Evolutionary conservation across 768 basidiomycete genomes (phyloP).

Genomic region (Cystobasidium tubakii): DNA sequence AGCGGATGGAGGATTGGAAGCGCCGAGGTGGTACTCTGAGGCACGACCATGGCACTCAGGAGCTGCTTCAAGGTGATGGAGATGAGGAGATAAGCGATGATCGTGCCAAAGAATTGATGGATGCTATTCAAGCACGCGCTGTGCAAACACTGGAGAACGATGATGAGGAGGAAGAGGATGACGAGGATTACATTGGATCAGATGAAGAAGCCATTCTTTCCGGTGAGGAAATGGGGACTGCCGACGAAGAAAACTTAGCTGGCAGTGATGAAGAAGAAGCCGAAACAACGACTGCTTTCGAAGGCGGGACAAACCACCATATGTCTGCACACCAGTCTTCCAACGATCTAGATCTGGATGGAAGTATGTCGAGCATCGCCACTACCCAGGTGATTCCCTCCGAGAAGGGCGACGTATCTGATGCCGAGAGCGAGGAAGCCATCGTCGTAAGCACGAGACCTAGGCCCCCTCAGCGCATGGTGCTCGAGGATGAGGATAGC

Average conservation of each 20-base stretch:
- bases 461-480: background rate
- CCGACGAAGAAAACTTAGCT: background rate
- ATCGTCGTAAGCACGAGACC: background rate
- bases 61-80: background rate
- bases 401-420: background rate
- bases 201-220: constrained; percentile 4
- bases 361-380: background rate
- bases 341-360: background rate
- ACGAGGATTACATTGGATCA: constrained; percentile 26
- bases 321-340: background rate
- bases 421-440: background rate
- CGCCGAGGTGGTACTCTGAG: constrained; percentile 24
- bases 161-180: constrained; percentile 15
- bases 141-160: background rate
- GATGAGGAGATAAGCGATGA: constrained; percentile 14
- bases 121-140: constrained; percentile 10
- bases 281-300: background rate
- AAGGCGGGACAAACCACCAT: background rate
- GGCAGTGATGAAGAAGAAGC: constrained; percentile 15
- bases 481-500: background rate
- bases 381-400: constrained; percentile 13
- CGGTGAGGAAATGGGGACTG: background rate
- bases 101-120: constrained; percentile 17
- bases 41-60: constrained; percentile 8
- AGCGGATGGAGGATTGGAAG: constrained; percentile 9